Evolutionary conservation across 2,329 filamentous ascomycete species (phyloP), one percentile per base, ranked within the genome.

Genomic region (Sphaceloma murrayae): DNA sequence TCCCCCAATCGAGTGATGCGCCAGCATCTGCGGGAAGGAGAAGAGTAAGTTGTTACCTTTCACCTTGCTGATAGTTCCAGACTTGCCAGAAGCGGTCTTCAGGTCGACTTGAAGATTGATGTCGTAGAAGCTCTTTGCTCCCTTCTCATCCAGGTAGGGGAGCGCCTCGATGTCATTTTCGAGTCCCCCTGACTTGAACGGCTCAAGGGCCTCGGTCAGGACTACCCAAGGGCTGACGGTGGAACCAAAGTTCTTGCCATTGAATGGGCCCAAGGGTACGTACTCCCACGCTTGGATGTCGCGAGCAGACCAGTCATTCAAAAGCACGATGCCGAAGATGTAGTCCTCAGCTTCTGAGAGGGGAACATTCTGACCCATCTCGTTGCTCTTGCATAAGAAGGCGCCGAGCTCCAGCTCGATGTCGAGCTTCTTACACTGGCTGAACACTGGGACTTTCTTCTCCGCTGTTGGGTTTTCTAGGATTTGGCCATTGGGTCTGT

Each of bases 201-300:
- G 80, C 58, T 83, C 82, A 22, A 91, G 66, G 1, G 85, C 84
- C 57, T 88, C 83, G 22, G 78, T 72, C 9, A 85, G 67, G 3
- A 91, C 81, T 1, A 91, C 75, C 85, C 85, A 91, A 0, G 83
- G 75, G 48, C 78, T 83, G 52, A 91, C 81, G 0, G 75, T 82
- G 0, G 82, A 85, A 3, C 73, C 81, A 56, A 91, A 89, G 60
- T 88, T 89, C 72, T 93, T 91, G 17, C 77, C 72, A 49, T 85
- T 87, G 65, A 91, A 89, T 0, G 85, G 85, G 0, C 85, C 85
- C 5, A 89, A 65, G 0, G 85, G 85, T 6, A 88, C 73, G 53
- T 88, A 88, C 62, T 93, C 85, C 83, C 83, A 91, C 0, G 74
- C 74, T 58, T 93, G 85, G 39, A 91, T 80, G 54, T 91, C 85